Evolutionary conservation across 2,329 filamentous ascomycete genomes (phyloP).

Genomic region (Trichocomaceae sp.): DNA sequence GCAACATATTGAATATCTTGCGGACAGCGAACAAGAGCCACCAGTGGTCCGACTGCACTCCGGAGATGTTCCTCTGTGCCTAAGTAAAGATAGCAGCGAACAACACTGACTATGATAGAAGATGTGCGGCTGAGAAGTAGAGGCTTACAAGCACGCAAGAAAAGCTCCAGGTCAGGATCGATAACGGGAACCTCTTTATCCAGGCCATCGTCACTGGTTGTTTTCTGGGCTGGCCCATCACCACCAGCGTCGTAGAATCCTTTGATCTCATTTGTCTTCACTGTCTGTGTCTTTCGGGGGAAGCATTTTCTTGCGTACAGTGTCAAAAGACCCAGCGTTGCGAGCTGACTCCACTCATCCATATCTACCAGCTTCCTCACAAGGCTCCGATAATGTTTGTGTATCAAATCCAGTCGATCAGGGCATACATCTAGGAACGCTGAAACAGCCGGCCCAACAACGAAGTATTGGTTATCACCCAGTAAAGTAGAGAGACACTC

Average conservation of each 20-base stretch:
- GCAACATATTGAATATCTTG: slow-evolving; percentile 85
- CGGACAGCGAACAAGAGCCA: slow-evolving; percentile 76
- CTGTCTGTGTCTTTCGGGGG: slow-evolving; percentile 58
- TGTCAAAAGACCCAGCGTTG: slow-evolving; percentile 73
- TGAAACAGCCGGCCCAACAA: slow-evolving; percentile 86
- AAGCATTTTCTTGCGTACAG: slow-evolving; percentile 84
- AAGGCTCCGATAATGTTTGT: slow-evolving; percentile 78
- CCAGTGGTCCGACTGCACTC: slow-evolving; percentile 70
- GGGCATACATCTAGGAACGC: slow-evolving; percentile 88
- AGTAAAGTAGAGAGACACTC: slow-evolving; percentile 74
- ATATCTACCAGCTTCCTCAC: slow-evolving; percentile 93
- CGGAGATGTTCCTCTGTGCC: slow-evolving; percentile 71
- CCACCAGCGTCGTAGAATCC: slow-evolving; percentile 75
- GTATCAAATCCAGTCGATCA: slow-evolving; percentile 77
- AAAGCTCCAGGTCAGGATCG: slow-evolving; percentile 74
- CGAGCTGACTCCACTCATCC: slow-evolving; percentile 96
- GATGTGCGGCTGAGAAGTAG: slow-evolving; percentile 88
- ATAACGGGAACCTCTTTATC: slow-evolving; percentile 54
- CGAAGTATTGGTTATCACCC: slow-evolving; percentile 89
- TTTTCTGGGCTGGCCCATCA: slow-evolving; percentile 40
- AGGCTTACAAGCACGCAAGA: slow-evolving; percentile 73
- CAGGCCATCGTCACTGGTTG: slow-evolving; percentile 34
- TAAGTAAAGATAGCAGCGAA: slow-evolving; percentile 76
- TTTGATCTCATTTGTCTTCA: slow-evolving; percentile 53
- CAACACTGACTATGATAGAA: slow-evolving; percentile 82